phyloP scores from a whole-genome alignment of 768 basidiomycete genomes.

The Pleurotus sapidus region DNA sequence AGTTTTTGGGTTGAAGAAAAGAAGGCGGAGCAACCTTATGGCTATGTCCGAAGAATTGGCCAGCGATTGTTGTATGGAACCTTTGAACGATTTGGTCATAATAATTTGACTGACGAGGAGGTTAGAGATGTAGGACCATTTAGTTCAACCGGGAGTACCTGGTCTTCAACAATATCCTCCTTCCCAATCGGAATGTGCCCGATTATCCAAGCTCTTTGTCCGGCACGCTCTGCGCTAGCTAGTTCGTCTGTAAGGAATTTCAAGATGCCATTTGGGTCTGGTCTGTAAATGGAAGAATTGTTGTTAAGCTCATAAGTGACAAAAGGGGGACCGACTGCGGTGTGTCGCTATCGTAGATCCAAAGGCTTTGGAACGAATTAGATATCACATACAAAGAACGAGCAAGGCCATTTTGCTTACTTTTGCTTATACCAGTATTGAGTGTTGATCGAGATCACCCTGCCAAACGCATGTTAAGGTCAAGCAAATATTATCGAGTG shows the following conservation, averaged over 20 bases:
- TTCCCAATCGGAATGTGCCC: conserved; percentile 33
- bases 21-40: conserved; percentile 21
- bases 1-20: not conserved
- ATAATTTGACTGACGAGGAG: conserved; percentile 30
- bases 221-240: conserved; percentile 33
- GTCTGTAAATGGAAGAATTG: conserved; percentile 14
- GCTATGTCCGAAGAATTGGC: conserved; percentile 40
- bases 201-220: conserved; percentile 37
- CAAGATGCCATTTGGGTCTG: conserved; percentile 40
- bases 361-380: conserved; percentile 22
- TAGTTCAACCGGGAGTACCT: conserved; percentile 7
- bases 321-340: conserved; percentile 20
- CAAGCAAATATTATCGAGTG: too few species aligned
- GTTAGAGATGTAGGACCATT: not conserved
- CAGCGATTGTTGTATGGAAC: conserved; percentile 36
- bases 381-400: not conserved
- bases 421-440: conserved; percentile 37
- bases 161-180: conserved; percentile 20
- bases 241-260: conserved; percentile 34
- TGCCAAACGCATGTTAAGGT: conserved; percentile 7
- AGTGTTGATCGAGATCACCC: conserved; percentile 38
- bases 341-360: conserved; percentile 36
- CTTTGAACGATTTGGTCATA: conserved; percentile 39
- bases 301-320: not conserved
- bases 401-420: conserved; percentile 11